Base-by-base conservation (phyloP, 768 basidiomycete genomes). In the Podaxis mareebaensis region DNA sequence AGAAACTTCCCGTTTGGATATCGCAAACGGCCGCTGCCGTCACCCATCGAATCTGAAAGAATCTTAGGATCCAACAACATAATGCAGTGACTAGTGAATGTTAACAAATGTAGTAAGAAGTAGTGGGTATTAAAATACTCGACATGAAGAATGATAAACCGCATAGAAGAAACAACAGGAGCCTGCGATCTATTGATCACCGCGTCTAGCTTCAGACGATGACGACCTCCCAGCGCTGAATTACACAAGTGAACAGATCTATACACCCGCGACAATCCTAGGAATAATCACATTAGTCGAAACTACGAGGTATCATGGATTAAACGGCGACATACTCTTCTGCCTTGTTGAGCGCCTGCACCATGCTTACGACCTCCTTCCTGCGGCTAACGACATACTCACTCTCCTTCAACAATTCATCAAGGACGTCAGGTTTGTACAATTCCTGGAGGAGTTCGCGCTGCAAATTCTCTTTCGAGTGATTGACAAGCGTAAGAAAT, bases 341-440 rank as follows among this genome's bases (percentile, higher is more conserved):
- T 12, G 96, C 96, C 81, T 97, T 95, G 76, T 96, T 96, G 64
- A 99, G 84, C 26, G 96, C 97, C 48, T 86, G 82, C 58, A 99
- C 88, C 95, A 98, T 97, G 70, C 87, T 83, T 68, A 92, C 85
- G 65, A 96, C 92, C 79, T 99, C 97, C 80, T 95, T 96, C 78
- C 96, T 86, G 71, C 96, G 86, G 75, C 79, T 88, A 53, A 95
- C 90, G 64, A 96, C 91, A 66, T 81, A 89, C 72, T 97, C 95
- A 67, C 91, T 93, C 82, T 94, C 96, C 80, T 98, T 98, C 72
- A 99, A 81, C 65, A 99, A 77, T 56, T 98, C 96, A 53, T 96
- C 94, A 36, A 99, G 82, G 15, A 97, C 94, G 12, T 99, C 96
- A 13, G 95, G 90, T 76, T 97, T 96, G 83, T 99, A 99, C 26